Base-by-base conservation (phyloP, 1,139 yeast species). In the Casaregolazyma suthepensis region DNA sequence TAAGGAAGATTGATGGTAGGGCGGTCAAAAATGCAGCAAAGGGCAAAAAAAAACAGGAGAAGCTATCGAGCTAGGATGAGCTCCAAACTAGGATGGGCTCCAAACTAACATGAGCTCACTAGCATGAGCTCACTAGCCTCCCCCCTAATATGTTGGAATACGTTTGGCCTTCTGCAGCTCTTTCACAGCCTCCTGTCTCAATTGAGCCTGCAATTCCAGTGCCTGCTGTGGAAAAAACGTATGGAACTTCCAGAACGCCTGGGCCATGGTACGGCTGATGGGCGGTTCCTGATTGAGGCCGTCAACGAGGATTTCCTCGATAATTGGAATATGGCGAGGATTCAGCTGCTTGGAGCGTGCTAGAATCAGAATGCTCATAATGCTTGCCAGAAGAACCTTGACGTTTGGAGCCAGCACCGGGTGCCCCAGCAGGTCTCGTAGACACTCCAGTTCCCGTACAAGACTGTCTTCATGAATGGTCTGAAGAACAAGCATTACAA, bases 321-420 rank as follows among this genome's bases (percentile, higher is more conserved):
- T 47, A 6, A 38, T n/a, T 4, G 50, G 20, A 18, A 38, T 23
- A 38, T 47, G 50, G 3, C 13, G 17, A 3, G 2, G 29, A 3
- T 20, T 38, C 19, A 47, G 19, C 45, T 47, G 50, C n/a, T 40
- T 47, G 12, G 40, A 43, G 38, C 50, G 35, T n/a, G 50, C 43
- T 18, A 47, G 50, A 38, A 47, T 17, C 2, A 47, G 38, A 22
- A 47, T 26, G 13, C 38, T 29, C 45, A 47, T 20, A 15, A 20
- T 23, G 29, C 44, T 47, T 17, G 44, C 13, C 15, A 47, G 20
- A 18, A 47, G 22, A 4, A 12, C 17, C 31, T 37, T 46, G 29
- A 37, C 22, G 19, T 19, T 15, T 13, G 15, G 26, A 9, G 23
- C 43, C 13, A 46, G 7, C 15, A 5, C 23, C 5, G 40, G 29